Base-by-base conservation (phyloP, 306 rosid genomes). In the Rubus parviflorus region DNA sequence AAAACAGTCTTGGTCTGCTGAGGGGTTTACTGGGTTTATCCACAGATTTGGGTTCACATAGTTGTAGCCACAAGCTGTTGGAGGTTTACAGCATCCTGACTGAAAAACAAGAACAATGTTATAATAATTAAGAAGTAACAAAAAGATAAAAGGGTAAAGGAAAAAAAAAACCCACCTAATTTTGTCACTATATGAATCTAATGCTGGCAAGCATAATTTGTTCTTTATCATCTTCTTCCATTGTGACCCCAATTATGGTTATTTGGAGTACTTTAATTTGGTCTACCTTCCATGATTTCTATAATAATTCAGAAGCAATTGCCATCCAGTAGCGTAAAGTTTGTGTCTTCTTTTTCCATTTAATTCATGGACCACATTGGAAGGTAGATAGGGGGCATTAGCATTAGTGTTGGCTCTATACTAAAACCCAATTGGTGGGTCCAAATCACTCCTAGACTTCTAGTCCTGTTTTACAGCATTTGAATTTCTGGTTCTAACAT, bases 71-170 rank as follows among this genome's bases (percentile, higher is more conserved):
- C 97, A 95, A 0, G 71, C 81, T 9, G 90, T 81, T 4, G 98
- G 96, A 51, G 98, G 97, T 77, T 92, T 92, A 80, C 98, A 95
- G 51, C 98, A 95, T 4, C 98, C 98, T 60, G 97, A 88, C 98
- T 95, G 93, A 51, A 64, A 56, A 43, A 16, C 22, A 68, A 68
- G 11, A 77, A 75, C 37, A 62, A 22, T 37, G 6, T 20, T 47
- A 10, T 9, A 17, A 22, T 4, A 54, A 8, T 7, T 19, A 41
- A 49, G 7, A 20, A 5, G 11, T 51, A 70, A 57, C 41, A 25
- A 35, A 62, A 43, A 49, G 22, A 22, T 15, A 23, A 68, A 75
- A 48, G 11, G 48, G 14, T 17, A 49, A 60, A 52, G 25, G 47
- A 30, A 69, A 67, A 56, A 9, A 25, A 25, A 25, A n/a, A 8